Conservation (phyloP, 2,329 filamentous ascomycete genomes). For the Nothophoma quercina region DNA sequence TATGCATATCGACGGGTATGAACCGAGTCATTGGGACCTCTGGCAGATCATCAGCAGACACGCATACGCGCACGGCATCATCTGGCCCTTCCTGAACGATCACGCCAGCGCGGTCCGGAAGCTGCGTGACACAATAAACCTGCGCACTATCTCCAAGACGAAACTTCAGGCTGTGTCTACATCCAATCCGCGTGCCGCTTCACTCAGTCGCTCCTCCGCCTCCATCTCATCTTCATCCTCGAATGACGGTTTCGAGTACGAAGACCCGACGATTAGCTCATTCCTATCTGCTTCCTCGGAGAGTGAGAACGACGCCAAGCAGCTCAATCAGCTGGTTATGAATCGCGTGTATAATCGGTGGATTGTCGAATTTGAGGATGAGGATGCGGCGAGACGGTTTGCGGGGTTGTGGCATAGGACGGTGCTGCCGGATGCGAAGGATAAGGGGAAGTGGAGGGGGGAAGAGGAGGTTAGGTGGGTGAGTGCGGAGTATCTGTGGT, state of each 20-base stretch:
- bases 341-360: constrained; percentile 55
- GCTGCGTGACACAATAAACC: constrained; percentile 41
- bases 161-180: constrained; percentile 27
- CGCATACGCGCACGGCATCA: constrained; percentile 43
- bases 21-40: constrained; percentile 39
- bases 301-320: constrained; percentile 12
- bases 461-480: constrained; percentile 51
- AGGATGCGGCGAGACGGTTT: constrained; percentile 62
- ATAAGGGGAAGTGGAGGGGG: constrained; percentile 33
- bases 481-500: constrained; percentile 60
- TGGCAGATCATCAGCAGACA: constrained; percentile 40
- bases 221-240: too few species aligned
- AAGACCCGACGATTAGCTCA: constrained; percentile 24
- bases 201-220: constrained; percentile 17
- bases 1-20: constrained; percentile 46
- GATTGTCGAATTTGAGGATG: constrained; percentile 64
- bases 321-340: constrained; percentile 40
- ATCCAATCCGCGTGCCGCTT: constrained; percentile 28
- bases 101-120: constrained; percentile 27
- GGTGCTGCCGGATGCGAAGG: constrained; percentile 47
- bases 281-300: constrained; percentile 24
- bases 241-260: constrained; percentile 15
- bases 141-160: constrained; percentile 15
- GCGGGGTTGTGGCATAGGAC: constrained; percentile 61
- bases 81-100: constrained; percentile 41